Evolutionary conservation across 306 rosid species (phyloP), one percentile per base, ranked within the genome.

Genomic region (Hippophae rhamnoides): DNA sequence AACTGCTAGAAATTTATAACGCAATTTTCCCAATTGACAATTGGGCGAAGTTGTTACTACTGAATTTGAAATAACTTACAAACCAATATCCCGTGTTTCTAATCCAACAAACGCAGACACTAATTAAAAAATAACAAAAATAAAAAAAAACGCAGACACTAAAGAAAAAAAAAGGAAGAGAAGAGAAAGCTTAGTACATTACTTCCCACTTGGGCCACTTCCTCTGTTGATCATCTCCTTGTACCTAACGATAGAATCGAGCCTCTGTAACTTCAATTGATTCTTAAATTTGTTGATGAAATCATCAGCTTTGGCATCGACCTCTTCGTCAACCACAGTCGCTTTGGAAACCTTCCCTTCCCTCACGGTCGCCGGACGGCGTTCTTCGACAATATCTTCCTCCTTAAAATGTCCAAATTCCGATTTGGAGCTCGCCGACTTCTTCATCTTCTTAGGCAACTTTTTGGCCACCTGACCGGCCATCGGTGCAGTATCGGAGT

Each of bases 231-330:
- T 69, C 75, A 65, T 71, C 46, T 81, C 87, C 81, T 83, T 79
- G 72, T 80, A 79, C 75, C 71, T 84, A 18, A 79, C 43, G 56
- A 89, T 68, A 3, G 95, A 86, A 57, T 89, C 80, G 68, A 80
- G 43, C 89, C 95, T 84, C 81, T 89, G 95, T 65, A 89, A 60
- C 76, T 89, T 79, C 69, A 89, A 63, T 75, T 86, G 86, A 5
- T 89, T 76, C 77, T 86, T 89, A 74, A 89, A 89, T 74, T 23
- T 81, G 81, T 83, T 86, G 79, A 89, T 89, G 84, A 89, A 89
- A 56, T 86, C 95, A 44, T 86, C 93, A 5, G 95, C 95, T 55
- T 64, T 89, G 1, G 97, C 85, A 40, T 89, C 95, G 44, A 89
- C 95, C 70, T 70, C 90, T 2, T 71, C 87, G 5, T 75, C 90